These are phyloP conservation scores for Kurtzmaniella fragi DNA, from an alignment of 805 yeast species.

Conservation along the genomic window DNA sequence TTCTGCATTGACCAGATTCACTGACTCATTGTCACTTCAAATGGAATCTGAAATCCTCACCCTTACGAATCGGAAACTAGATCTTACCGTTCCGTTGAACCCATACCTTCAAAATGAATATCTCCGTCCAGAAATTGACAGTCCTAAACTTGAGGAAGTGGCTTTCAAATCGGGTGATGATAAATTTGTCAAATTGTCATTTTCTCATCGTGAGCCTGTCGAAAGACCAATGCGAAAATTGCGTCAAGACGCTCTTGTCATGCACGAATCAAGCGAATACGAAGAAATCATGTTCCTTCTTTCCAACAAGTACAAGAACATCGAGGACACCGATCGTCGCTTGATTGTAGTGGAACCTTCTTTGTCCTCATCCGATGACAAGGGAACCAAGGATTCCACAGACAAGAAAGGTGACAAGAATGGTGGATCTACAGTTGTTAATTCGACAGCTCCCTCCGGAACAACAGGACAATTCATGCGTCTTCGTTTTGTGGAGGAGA, in stretches of 20 bases:
- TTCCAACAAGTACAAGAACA: conserved; percentile 33
- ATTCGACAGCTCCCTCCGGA: conserved; percentile 15
- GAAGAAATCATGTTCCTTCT: conserved; percentile 76
- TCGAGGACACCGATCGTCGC: conserved; percentile 35
- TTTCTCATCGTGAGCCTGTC: conserved; percentile 28
- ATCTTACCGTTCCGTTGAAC: conserved; percentile 67
- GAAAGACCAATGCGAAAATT: conserved; percentile 29
- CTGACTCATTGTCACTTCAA: conserved; percentile 71
- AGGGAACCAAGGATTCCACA: conserved; percentile 23
- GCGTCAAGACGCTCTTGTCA: conserved; percentile 37
- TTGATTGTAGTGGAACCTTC: conserved; percentile 31
- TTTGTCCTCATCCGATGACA: conserved; percentile 12
- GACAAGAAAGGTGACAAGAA: conserved; percentile 14
- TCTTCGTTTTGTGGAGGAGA: conserved; percentile 81
- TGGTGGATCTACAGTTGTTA: conserved; percentile 8
- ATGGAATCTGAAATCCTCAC: conserved; percentile 87
- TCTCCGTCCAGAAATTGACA: conserved; percentile 43
- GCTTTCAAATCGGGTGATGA: conserved; percentile 29
- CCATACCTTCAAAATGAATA: conserved; percentile 52
- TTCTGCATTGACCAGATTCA: conserved; percentile 62
- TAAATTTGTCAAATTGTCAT: conserved; percentile 12
- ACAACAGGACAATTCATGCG: conserved; percentile 73
- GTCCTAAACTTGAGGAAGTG: conserved; percentile 41
- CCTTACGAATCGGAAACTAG: conserved; percentile 71
- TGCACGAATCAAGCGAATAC: conserved; percentile 73